Conservation (phyloP, 1,139 yeast genomes). For the Schwanniomyces etchellsii region DNA sequence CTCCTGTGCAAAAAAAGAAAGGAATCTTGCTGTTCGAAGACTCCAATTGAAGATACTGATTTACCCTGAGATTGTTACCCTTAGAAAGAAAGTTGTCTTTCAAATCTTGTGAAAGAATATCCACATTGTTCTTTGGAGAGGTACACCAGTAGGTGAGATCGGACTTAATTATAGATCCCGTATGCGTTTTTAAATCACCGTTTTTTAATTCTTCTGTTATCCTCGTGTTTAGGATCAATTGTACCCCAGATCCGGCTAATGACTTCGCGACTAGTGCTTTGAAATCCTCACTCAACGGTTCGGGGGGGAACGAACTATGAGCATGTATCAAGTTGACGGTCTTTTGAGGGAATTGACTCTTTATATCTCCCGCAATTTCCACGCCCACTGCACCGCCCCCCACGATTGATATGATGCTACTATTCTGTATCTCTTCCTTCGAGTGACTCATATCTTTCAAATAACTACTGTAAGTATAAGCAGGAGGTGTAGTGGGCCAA, state of each 20-base stretch:
- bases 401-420: constrained; percentile 27
- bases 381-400: constrained; percentile 52
- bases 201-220: constrained; percentile 18
- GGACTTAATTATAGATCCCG: constrained; percentile 24
- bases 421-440: constrained; percentile 14
- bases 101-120: constrained; percentile 15
- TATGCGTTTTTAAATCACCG: constrained; percentile 27
- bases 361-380: constrained; percentile 44
- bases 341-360: constrained; percentile 28
- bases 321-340: constrained; percentile 37
- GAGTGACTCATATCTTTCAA: constrained; percentile 30
- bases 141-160: constrained; percentile 42
- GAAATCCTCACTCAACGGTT: constrained; percentile 30
- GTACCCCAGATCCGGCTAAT: constrained; percentile 16
- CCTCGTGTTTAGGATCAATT: constrained; percentile 19
- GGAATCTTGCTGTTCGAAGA: constrained; percentile 11
- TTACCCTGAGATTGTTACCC: constrained; percentile 26
- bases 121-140: constrained; percentile 34
- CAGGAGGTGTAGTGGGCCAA: constrained; percentile 52
- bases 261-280: constrained; percentile 21
- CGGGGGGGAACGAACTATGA: constrained; percentile 34
- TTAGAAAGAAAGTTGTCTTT: constrained; percentile 15
- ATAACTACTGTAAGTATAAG: constrained; percentile 21
- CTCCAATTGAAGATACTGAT: constrained; percentile 32
- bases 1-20: constrained; percentile 36